phyloP scores from a whole-genome alignment of 257 asterid species.

The Coffea canephora region DNA sequence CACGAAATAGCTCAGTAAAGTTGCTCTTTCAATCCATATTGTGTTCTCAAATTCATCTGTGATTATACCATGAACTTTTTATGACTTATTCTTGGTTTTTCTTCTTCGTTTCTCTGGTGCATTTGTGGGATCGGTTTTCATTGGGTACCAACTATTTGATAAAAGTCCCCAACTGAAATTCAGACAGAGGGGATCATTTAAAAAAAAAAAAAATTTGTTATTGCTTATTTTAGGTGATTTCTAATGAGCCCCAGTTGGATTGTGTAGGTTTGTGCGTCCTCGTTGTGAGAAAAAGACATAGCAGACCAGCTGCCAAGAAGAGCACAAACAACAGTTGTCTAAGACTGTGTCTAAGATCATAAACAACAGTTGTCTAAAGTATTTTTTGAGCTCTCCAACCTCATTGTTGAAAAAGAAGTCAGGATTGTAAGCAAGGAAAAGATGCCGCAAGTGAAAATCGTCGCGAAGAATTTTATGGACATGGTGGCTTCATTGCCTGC shows the following conservation, averaged over 20 bases:
- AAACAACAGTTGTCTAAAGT: neutral
- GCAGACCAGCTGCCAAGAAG: no score
- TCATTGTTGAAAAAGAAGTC: neutral
- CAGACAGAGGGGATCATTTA: neutral
- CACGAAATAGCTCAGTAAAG: neutral
- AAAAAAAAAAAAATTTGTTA: no score
- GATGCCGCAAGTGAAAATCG: slow-evolving; percentile 95
- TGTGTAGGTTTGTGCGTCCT: no score
- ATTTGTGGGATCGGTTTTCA: neutral
- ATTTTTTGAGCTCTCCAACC: neutral
- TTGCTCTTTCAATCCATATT: neutral
- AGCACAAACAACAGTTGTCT: no score
- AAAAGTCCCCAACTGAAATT: neutral
- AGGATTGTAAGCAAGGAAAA: slow-evolving; percentile 5
- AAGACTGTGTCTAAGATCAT: no score
- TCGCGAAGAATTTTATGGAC: slow-evolving; percentile 94
- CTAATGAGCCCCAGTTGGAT: no score
- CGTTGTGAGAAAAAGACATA: no score
- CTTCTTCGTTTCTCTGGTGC: neutral
- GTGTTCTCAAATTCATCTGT: neutral
- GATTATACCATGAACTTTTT: neutral
- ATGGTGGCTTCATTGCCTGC: slow-evolving; percentile 99
- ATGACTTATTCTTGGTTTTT: neutral
- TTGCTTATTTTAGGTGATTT: no score
- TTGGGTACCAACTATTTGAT: neutral